phyloP scores from a whole-genome alignment of 306 rosid genomes.

The Alnus rubra region DNA sequence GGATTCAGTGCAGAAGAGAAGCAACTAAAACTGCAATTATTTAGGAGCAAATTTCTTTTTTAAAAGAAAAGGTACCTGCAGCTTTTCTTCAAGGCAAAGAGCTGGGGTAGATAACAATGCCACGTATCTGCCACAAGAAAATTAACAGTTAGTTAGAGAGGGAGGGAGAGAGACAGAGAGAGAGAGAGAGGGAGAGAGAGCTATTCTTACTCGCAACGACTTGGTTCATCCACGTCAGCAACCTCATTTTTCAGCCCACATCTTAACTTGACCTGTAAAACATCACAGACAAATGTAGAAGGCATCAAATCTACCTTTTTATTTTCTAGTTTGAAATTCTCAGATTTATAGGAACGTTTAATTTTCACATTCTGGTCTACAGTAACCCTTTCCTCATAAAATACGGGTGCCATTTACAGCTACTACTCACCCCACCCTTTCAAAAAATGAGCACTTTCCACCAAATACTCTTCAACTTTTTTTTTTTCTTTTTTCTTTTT shows the following conservation, averaged over 20 bases:
- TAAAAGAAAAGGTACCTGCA: constrained; percentile 52
- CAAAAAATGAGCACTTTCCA: neutral
- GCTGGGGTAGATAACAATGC: constrained; percentile 87
- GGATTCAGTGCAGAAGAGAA: constrained; percentile 3
- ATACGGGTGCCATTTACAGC: neutral
- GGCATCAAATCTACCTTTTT: constrained; percentile 12
- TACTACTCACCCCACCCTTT: constrained; percentile 2
- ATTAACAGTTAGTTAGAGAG: constrained; percentile 15
- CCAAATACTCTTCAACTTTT: neutral
- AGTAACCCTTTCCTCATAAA: neutral
- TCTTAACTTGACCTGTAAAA: constrained; percentile 73
- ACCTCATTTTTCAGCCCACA: constrained; percentile 88
- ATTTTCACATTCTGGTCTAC: neutral
- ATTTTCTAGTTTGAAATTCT: neutral
- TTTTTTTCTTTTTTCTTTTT: too few species aligned
- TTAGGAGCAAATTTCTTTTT: neutral
- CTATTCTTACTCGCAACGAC: constrained; percentile 91
- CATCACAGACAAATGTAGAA: constrained; percentile 20
- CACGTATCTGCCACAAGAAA: constrained; percentile 62
- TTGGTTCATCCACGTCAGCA: constrained; percentile 93
- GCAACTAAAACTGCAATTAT: neutral
- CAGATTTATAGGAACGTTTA: too few species aligned
- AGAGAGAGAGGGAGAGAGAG: constrained; percentile 7
- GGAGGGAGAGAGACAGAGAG: neutral
- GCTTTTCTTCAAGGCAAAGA: constrained; percentile 77